Conservation (phyloP, 2,329 filamentous ascomycete species). For the Penicillium sp. region DNA sequence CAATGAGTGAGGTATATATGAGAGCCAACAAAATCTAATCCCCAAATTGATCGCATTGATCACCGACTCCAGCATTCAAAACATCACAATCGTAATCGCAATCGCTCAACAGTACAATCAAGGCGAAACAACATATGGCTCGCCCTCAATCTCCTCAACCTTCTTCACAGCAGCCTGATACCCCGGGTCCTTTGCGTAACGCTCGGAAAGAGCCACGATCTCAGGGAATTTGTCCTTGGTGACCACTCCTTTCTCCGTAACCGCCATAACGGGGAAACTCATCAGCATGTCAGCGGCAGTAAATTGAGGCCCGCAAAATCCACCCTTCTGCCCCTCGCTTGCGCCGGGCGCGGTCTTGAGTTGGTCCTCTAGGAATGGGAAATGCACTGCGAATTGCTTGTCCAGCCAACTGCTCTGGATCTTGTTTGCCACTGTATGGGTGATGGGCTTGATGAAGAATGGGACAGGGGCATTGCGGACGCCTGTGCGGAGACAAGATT, state of each 20-base stretch:
- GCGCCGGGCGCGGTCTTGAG: conserved; percentile 37
- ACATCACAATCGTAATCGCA: too few relatives aligned
- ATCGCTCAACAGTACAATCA: too few relatives aligned
- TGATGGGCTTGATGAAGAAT: conserved; percentile 61
- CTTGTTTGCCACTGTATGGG: conserved; percentile 49
- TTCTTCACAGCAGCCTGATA: conserved; percentile 39
- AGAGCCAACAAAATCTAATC: too few relatives aligned
- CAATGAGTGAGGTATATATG: not conserved
- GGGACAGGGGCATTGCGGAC: conserved; percentile 55
- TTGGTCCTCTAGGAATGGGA: conserved; percentile 44
- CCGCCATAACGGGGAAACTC: conserved; percentile 43
- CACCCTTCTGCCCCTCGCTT: conserved; percentile 16
- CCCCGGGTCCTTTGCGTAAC: conserved; percentile 32
- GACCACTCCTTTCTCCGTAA: conserved; percentile 28
- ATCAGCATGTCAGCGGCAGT: conserved; percentile 47
- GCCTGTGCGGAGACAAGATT: conserved; percentile 22
- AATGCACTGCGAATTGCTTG: conserved; percentile 39
- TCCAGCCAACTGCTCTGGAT: conserved; percentile 38
- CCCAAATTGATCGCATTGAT: too few relatives aligned
- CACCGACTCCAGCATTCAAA: too few relatives aligned
- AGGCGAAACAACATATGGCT: conserved; percentile 2
- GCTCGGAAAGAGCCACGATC: conserved; percentile 33
- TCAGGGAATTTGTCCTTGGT: conserved; percentile 35
- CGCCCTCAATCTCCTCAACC: conserved; percentile 39
- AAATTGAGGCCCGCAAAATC: conserved; percentile 41